phyloP scores from a whole-genome alignment of 2,329 filamentous ascomycete genomes.

The Aspergillus tamarii region DNA sequence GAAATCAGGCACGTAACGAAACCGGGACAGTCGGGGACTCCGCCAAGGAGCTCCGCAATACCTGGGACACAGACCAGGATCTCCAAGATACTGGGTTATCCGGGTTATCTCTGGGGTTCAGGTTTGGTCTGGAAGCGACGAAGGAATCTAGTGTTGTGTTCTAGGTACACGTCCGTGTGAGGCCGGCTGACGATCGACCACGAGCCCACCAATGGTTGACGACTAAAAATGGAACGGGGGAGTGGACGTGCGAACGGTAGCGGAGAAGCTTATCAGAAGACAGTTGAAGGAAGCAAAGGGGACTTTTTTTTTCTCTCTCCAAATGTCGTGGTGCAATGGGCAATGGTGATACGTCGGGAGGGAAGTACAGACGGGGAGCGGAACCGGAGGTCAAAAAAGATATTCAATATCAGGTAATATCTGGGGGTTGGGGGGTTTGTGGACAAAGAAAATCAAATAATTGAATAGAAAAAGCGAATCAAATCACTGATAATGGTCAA shows the following conservation, averaged over 20 bases:
- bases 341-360: conserved; percentile 11
- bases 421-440: background rate
- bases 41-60: conserved; percentile 17
- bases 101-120: conserved; percentile 9
- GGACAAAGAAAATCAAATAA: background rate
- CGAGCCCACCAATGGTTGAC: conserved; percentile 22
- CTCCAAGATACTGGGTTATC: conserved; percentile 13
- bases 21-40: conserved; percentile 16
- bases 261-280: conserved; percentile 32
- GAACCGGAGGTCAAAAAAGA: conserved; percentile 20
- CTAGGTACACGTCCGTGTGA: background rate
- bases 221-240: conserved; percentile 3
- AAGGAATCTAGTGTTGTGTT: background rate
- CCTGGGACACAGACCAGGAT: conserved; percentile 16
- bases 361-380: conserved; percentile 22
- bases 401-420: background rate
- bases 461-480: background rate
- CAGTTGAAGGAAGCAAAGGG: conserved; percentile 2
- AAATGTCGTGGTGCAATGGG: conserved; percentile 3
- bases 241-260: conserved; percentile 23
- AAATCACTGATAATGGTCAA: conserved; percentile 7
- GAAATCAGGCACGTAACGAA: conserved; percentile 24
- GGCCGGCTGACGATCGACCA: conserved; percentile 16
- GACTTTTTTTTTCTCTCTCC: background rate
- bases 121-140: background rate